A percentile compares a stretch with the other conserved stretches of the same genome.
Conservation (phyloP, 176 grass and related monocot genomes). For the Avena atlantica region DNA sequence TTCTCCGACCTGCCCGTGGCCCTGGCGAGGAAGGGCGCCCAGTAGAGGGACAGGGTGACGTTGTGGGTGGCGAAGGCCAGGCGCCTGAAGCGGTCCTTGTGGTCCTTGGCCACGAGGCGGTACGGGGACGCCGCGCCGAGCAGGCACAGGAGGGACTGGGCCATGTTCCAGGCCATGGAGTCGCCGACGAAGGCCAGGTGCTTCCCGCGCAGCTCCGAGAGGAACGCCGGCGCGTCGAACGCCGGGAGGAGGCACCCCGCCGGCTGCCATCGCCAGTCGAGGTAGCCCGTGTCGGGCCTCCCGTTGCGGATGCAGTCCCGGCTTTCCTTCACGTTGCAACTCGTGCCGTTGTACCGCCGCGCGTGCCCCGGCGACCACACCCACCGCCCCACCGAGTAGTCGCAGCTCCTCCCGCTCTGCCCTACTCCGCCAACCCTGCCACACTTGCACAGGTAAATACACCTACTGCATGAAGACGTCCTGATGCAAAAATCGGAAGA, state of each 20-base stretch:
- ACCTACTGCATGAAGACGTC: not conserved
- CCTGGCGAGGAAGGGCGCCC: slow-evolving; percentile 52
- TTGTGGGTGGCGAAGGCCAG: slow-evolving; percentile 37
- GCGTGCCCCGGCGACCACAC: slow-evolving; percentile 42
- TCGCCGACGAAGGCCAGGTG: slow-evolving; percentile 54
- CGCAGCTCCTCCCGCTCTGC: not conserved
- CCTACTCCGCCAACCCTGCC: not conserved
- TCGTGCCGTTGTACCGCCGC: slow-evolving; percentile 49
- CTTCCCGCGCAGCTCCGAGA: slow-evolving; percentile 24
- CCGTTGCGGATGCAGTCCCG: slow-evolving; percentile 56
- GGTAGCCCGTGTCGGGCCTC: slow-evolving; percentile 49
- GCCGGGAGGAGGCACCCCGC: slow-evolving; percentile 24
- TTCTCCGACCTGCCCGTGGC: slow-evolving; percentile 38
- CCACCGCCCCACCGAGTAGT: slow-evolving; percentile 58
- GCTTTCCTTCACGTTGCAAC: slow-evolving; percentile 43
- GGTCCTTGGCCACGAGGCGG: not conserved
- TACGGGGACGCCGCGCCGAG: no score
- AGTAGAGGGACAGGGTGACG: slow-evolving; percentile 55
- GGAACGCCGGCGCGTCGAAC: slow-evolving; percentile 40
- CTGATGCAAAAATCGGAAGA: not conserved
- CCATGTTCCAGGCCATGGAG: slow-evolving; percentile 10
- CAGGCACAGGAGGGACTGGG: no score
- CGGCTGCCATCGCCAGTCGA: slow-evolving; percentile 57
- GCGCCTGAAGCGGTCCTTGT: not conserved
- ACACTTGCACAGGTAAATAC: not conserved